phyloP scores from a whole-genome alignment of 139 green algal species.

The Closterium sp. region DNA sequence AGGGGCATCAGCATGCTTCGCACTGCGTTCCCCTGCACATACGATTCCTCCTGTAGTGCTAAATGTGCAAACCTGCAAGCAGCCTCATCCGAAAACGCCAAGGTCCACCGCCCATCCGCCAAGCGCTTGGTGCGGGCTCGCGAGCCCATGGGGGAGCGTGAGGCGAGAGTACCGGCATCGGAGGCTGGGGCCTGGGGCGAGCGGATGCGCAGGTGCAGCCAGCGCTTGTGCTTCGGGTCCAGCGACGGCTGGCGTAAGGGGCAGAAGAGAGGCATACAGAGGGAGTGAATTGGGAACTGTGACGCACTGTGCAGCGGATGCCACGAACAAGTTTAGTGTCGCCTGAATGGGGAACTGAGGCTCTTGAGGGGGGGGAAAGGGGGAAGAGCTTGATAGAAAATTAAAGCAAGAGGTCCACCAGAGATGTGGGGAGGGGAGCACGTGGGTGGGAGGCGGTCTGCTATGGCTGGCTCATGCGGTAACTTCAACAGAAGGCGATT shows the following conservation, averaged over 20 bases:
- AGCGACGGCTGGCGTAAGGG: conserved; percentile 14
- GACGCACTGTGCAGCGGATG: neutral
- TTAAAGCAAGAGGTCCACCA: too few species aligned
- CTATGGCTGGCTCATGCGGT: too few species aligned
- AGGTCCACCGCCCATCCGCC: conserved; percentile 54
- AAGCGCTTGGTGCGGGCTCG: conserved; percentile 23
- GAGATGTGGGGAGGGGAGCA: too few species aligned
- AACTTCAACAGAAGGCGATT: too few species aligned
- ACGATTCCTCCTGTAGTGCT: conserved; percentile 41
- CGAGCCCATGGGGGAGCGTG: neutral
- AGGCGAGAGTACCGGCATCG: conserved; percentile 3
- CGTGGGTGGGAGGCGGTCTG: too few species aligned
- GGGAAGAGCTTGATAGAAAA: neutral
- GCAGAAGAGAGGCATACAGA: neutral
- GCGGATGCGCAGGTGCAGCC: conserved; percentile 57
- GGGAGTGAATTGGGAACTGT: neutral
- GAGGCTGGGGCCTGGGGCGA: conserved; percentile 33
- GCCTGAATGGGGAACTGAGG: neutral
- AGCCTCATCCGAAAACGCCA: conserved; percentile 55
- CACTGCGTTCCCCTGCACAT: conserved; percentile 41
- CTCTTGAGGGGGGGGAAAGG: neutral
- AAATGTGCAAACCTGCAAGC: neutral
- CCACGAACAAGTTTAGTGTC: neutral
- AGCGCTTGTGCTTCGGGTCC: conserved; percentile 53
- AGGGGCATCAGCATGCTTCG: conserved; percentile 35